Evolutionary conservation across 768 basidiomycete genomes (phyloP).

Genomic region (Gymnopilus dilepis): DNA sequence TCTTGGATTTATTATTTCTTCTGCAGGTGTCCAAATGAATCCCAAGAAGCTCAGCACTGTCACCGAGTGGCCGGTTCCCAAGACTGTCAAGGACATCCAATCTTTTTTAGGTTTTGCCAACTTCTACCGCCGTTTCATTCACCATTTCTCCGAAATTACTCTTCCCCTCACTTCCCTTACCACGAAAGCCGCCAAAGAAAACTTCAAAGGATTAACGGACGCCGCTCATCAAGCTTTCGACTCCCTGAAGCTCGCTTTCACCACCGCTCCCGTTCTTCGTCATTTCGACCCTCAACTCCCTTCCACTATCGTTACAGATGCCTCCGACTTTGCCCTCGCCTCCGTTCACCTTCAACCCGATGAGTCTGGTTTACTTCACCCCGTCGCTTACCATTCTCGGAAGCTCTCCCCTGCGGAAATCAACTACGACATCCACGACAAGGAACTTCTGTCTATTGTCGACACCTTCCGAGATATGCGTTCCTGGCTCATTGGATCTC

Average conservation of each 20-base stretch:
- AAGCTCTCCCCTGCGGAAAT: conserved; percentile 36
- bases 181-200: conserved; percentile 19
- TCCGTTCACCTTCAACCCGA: conserved; percentile 34
- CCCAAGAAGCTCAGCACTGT: conserved; percentile 43
- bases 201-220: conserved; percentile 8
- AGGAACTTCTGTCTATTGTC: conserved; percentile 53
- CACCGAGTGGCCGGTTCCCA: conserved; percentile 41
- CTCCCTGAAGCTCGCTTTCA: conserved; percentile 29
- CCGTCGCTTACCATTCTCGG: conserved; percentile 43
- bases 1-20: conserved; percentile 45
- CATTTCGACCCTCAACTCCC: conserved; percentile 19
- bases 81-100: conserved; percentile 23
- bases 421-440: conserved; percentile 57
- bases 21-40: conserved; percentile 34
- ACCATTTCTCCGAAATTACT: conserved; percentile 36
- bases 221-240: conserved; percentile 31
- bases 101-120: conserved; percentile 41
- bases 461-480: conserved; percentile 5
- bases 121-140: conserved; percentile 48
- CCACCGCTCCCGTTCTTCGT: conserved; percentile 27
- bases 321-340: conserved; percentile 36
- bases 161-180: conserved; percentile 35
- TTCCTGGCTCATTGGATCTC: conserved; percentile 7
- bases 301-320: conserved; percentile 32
- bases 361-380: conserved; percentile 31